Base-by-base conservation (phyloP, 2,329 filamentous ascomycete species). In the Arthroderma sp. region DNA sequence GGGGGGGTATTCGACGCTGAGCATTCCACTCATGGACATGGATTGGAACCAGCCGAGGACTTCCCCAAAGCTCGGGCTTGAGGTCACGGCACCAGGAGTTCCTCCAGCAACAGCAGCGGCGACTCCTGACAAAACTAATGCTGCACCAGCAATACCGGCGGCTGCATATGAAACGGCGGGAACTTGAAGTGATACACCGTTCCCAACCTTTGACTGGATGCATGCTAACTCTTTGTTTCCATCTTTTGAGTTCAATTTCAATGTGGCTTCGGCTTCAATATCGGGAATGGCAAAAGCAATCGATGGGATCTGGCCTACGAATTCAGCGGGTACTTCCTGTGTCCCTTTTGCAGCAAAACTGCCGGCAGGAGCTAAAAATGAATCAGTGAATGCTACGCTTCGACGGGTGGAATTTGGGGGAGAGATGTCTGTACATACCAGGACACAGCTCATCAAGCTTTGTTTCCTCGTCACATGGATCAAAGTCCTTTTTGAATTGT, bases 21-120 rank as follows among this genome's bases (percentile, higher is more conserved):
- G 73, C 91, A 96, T 96, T 52, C 91, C 88, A 64, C 91, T 95
- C 70, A 91, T 83, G 29, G 91, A 87, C 72, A 96, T 83, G 41
- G 83, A 82, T 65, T 96, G 88, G 64, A 96, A 94, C 77, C 85
- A 93, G 50, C 82, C 80, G 53, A 94, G 75, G 40, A 93, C 80
- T 58, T 95, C 86, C 38, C 73, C 74, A 60, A 96, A 95, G 43
- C 82, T 85, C 28, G 91, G 91, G 54, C 86, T 91, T 36, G 81
- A 70, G 7, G 82, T 73, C 2, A 78, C 72, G 8, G 72, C 71
- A 9, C 80, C 83, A 7, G 74, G 68, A 15, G 73, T 72, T 11
- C 80, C 64, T 6, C 73, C 76, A 33, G 77, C 72, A 41, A 75
- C 75, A 11, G 82, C 65, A 29, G 87, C 83, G 28, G 83, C 81